Evolutionary conservation across 805 yeast genomes (phyloP).

Genomic region (Saturnispora quitensis): DNA sequence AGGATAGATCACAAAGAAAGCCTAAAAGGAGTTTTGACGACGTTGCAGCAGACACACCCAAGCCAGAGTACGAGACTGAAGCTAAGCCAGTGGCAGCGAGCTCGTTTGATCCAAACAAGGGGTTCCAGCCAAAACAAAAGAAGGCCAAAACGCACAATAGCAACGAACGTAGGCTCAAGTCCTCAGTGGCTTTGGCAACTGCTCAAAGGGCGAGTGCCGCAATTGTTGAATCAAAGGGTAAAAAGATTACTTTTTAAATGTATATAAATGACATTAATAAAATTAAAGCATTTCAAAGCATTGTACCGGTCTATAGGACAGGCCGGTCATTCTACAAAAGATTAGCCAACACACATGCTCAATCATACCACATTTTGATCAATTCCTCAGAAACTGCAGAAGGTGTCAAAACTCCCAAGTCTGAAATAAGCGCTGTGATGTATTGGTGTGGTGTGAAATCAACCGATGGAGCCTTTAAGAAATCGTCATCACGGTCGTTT

Average conservation of each 20-base stretch:
- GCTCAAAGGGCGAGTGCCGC: conserved; percentile 89
- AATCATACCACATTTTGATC: conserved; percentile 97
- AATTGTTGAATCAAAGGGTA: conserved; percentile 85
- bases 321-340: no score
- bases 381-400: conserved; percentile 98
- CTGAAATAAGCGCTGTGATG: conserved; percentile 92
- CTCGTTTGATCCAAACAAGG: conserved; percentile 8
- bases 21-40: conserved; percentile 7
- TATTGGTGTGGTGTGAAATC: conserved; percentile 96
- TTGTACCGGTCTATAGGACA: not conserved
- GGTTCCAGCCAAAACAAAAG: conserved; percentile 20
- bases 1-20: conserved; percentile 61
- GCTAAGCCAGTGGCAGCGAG: not conserved
- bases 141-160: conserved; percentile 10
- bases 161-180: conserved; percentile 44
- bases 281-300: not conserved
- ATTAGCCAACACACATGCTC: conserved; percentile 9
- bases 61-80: not conserved
- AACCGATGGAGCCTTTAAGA: conserved; percentile 44
- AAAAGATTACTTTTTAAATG: conserved; percentile 56
- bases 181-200: conserved; percentile 78
- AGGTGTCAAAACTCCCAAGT: conserved; percentile 92
- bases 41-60: not conserved
- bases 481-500: conserved; percentile 21
- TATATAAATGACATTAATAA: not conserved